phyloP scores from a whole-genome alignment of 345 rosid genomes.

The Bretschneidera sinensis region DNA sequence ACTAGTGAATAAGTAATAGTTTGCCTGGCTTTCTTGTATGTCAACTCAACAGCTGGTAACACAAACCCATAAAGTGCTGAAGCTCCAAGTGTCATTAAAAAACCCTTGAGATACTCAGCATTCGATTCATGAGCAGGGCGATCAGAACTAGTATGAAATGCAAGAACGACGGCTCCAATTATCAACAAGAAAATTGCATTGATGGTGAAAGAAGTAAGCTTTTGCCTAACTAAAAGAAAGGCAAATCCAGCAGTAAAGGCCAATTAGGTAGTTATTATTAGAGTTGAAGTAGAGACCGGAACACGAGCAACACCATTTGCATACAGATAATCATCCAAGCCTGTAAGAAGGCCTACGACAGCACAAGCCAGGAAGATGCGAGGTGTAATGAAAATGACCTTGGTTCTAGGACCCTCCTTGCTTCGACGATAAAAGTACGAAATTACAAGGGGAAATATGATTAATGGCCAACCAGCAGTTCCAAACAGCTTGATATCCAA shows the following conservation, averaged over 20 bases:
- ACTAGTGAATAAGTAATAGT: constrained; percentile 59
- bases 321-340: constrained; percentile 68
- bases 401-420: too few relatives aligned
- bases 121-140: too few relatives aligned
- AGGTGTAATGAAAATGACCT: constrained; percentile 36
- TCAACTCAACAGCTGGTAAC: constrained; percentile 53
- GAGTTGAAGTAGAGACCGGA: too few relatives aligned
- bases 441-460: constrained; percentile 37
- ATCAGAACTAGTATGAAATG: too few relatives aligned
- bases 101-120: constrained; percentile 43
- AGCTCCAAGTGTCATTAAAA: constrained; percentile 54
- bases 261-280: too few relatives aligned
- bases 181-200: too few relatives aligned
- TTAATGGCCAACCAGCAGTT: constrained; percentile 59
- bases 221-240: too few relatives aligned
- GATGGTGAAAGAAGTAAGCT: too few relatives aligned
- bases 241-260: too few relatives aligned
- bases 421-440: constrained; percentile 31
- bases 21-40: too few relatives aligned
- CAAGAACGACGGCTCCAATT: too few relatives aligned
- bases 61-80: constrained; percentile 54
- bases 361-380: constrained; percentile 32
- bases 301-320: too few relatives aligned
- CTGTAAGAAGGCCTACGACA: constrained; percentile 47
- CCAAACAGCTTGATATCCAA: constrained; percentile 75